Percentiles rank a stretch among this genome's conserved stretches.
These are phyloP conservation scores for Cladosporium sp. DNA, from an alignment of 2,329 filamentous ascomycete species.

Conservation along the genomic window DNA sequence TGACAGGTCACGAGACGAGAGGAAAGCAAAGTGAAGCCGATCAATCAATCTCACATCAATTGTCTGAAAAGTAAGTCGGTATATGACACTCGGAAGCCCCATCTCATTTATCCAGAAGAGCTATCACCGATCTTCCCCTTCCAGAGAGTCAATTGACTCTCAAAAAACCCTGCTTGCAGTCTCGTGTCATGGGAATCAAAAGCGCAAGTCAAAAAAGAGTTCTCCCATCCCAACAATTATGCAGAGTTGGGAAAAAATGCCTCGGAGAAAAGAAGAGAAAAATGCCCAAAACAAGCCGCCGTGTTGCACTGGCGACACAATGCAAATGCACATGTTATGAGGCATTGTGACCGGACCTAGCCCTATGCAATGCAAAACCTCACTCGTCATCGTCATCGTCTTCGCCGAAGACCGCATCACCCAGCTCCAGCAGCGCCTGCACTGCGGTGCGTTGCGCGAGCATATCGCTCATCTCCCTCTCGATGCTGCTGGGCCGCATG, in stretches of 20 bases:
- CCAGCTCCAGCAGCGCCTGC: constrained; percentile 91
- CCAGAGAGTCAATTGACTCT: neutral
- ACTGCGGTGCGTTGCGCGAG: constrained; percentile 88
- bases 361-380: neutral
- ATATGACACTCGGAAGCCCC: neutral
- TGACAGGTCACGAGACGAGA: neutral
- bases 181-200: constrained; percentile 10
- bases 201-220: neutral
- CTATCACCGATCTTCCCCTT: neutral
- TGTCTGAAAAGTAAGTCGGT: neutral
- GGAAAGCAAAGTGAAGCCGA: neutral
- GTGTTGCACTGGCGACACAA: neutral
- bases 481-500: constrained; percentile 85
- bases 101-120: neutral
- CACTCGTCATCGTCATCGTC: constrained; percentile 20
- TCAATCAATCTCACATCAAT: constrained; percentile 3
- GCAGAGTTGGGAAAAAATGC: neutral
- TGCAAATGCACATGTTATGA: neutral
- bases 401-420: constrained; percentile 69
- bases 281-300: neutral
- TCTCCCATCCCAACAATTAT: neutral
- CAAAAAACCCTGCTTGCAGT: neutral
- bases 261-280: neutral
- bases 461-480: constrained; percentile 95
- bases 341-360: neutral